A percentile compares a stretch with the other conserved stretches of the same genome.
Evolutionary conservation across 805 yeast genomes (phyloP).

Genomic region (Lipomyces sp.): DNA sequence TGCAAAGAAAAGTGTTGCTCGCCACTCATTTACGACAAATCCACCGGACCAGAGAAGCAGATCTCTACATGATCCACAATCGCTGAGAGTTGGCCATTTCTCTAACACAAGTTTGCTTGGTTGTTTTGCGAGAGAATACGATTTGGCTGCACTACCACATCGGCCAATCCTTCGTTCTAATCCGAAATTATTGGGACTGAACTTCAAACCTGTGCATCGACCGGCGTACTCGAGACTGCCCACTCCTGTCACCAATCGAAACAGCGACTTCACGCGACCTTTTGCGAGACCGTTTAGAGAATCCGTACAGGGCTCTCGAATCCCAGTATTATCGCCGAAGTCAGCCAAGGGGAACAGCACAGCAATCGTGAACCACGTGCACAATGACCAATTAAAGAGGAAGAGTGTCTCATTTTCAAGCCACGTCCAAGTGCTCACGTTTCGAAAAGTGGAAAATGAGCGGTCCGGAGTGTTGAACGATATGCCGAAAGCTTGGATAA

Average conservation of each 20-base stretch:
- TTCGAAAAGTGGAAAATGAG: not conserved
- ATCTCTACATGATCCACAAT: not conserved
- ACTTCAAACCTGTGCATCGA: not conserved
- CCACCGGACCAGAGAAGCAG: not conserved
- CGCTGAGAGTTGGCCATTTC: not conserved
- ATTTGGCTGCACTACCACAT: not conserved
- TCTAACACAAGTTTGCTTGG: not conserved
- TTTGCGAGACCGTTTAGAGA: not conserved
- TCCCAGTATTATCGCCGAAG: not conserved
- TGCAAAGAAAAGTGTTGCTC: not conserved
- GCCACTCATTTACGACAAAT: not conserved
- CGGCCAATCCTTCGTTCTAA: not conserved
- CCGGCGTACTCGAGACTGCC: not conserved
- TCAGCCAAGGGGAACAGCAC: not conserved
- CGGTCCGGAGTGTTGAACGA: not conserved
- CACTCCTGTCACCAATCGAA: not conserved
- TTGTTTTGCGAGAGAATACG: not conserved
- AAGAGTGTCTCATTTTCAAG: not conserved
- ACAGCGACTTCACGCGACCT: not conserved
- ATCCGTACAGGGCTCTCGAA: not conserved
- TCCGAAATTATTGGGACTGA: not conserved
- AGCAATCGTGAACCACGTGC: not conserved
- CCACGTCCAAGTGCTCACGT: slow-evolving; percentile 2
- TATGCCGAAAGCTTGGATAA: not conserved
- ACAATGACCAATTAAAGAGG: not conserved